Conservation (phyloP, 805 yeast genomes). For the Wickerhamomyces alni region DNA sequence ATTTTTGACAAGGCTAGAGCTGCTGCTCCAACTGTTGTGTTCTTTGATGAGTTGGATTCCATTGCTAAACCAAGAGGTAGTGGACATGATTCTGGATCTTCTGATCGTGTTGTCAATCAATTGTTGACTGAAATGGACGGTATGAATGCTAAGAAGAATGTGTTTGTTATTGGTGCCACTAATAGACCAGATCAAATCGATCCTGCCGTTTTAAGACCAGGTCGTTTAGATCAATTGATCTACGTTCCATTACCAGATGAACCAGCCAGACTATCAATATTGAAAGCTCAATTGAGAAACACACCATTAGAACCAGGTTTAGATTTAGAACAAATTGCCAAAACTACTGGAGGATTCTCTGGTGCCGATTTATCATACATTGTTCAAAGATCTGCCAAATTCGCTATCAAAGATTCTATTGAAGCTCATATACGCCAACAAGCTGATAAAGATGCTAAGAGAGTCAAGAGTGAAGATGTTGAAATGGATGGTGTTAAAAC, state of each 20-base stretch:
- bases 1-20: slow-evolving; percentile 98
- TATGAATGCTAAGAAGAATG: slow-evolving; percentile 99
- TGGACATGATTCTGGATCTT: slow-evolving; percentile 96
- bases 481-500: slow-evolving; percentile 31
- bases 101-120: slow-evolving; percentile 94
- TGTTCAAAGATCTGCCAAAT: slow-evolving; percentile 98
- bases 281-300: slow-evolving; percentile 94
- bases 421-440: slow-evolving; percentile 62
- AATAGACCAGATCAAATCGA: slow-evolving; percentile 99
- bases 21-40: slow-evolving; percentile 98
- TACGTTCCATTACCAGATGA: slow-evolving; percentile 99
- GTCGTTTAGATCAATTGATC: slow-evolving; percentile 96
- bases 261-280: slow-evolving; percentile 85
- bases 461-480: slow-evolving; percentile 43
- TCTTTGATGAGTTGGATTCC: slow-evolving; percentile 96
- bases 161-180: slow-evolving; percentile 98
- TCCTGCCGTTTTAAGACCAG: slow-evolving; percentile 97
- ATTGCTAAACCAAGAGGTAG: slow-evolving; percentile 97
- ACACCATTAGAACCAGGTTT: slow-evolving; percentile 98
- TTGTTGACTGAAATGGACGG: slow-evolving; percentile 98
- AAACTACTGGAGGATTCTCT: slow-evolving; percentile 93
- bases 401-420: slow-evolving; percentile 95
- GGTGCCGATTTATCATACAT: slow-evolving; percentile 98
- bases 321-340: slow-evolving; percentile 82
- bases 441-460: slow-evolving; percentile 38